Conservation (phyloP, 371 early-diverging fungal genomes). For the Thermomucor indicae-seudaticae region DNA sequence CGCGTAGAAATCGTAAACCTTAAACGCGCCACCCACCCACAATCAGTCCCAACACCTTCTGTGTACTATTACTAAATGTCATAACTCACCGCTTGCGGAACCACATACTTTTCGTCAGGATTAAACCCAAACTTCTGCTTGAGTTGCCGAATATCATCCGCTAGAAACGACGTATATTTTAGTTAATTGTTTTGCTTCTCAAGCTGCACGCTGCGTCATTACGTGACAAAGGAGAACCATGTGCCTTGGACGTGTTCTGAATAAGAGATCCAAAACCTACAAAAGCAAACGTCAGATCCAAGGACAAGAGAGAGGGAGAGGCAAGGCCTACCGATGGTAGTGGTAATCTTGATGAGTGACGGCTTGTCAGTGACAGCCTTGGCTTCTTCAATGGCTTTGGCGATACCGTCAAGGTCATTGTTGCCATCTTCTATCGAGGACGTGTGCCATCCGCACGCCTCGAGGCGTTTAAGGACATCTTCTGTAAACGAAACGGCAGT, state of each 20-base stretch:
- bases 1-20: slow-evolving; percentile 59
- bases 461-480: slow-evolving; percentile 86
- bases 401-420: slow-evolving; percentile 67
- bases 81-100: slow-evolving; percentile 34
- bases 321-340: slow-evolving; percentile 62
- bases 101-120: slow-evolving; percentile 64
- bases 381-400: slow-evolving; percentile 73
- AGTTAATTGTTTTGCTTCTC: neutral
- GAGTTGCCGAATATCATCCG: slow-evolving; percentile 80
- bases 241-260: slow-evolving; percentile 80
- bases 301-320: neutral
- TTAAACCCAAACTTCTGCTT: slow-evolving; percentile 81
- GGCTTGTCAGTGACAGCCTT: slow-evolving; percentile 85
- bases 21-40: too few species aligned
- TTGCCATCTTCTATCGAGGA: slow-evolving; percentile 80
- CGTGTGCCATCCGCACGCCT: slow-evolving; percentile 95
- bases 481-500: slow-evolving; percentile 92
- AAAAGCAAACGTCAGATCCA: neutral
- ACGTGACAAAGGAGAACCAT: slow-evolving; percentile 83
- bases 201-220: too few species aligned
- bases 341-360: slow-evolving; percentile 79
- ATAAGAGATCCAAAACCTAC: slow-evolving; percentile 69
- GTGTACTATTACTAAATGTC: neutral
- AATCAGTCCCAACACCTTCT: too few species aligned
- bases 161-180: slow-evolving; percentile 9